Base-by-base conservation (phyloP, 805 yeast species). In the Cyberlindnera maclurae region DNA sequence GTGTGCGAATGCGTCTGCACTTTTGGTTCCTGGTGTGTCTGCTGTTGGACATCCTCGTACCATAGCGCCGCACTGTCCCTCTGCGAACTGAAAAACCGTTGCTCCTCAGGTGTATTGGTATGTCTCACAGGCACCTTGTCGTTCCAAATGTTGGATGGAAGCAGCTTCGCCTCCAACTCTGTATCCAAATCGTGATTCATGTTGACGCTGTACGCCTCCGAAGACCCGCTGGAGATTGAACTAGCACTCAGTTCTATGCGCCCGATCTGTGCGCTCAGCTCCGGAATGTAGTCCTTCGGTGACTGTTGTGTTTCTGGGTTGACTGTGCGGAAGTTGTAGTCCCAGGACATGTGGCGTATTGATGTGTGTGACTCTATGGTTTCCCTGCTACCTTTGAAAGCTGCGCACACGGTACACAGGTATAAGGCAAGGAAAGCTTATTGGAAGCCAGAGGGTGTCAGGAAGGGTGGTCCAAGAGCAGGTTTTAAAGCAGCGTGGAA, bases 101-200 rank as follows among this genome's bases (percentile, higher is more conserved):
- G 41, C 39, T 44, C 47, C 26, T 44, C 47, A 5, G 34, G 39
- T 2, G 47, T 40, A 40, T 44, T 44, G 12, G 18, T 34, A 15
- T 34, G 15, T 15, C 18, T 16, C 17, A 12, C 16, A 12, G 30
- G 33, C 10, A 16, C 28, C 16, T 29, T 29, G 36, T 60, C 57
- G 36, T 65, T 64, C 55, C 55, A 63, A 43, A 62, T 48, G 39
- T 62, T 63, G 18, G 46, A 41, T 12, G 66, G 63, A 41, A 62
- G 56, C 24, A 61, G 52, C 40, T 56, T 64, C 16, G 47, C 31
- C 40, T 49, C 51, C 37, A 40, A 34, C 51, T 57, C 46, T 43
- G 54, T 27, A 49, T 38, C 32, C 36, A 44, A 31, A 44, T 40
- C 37, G 35, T 42, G 33, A 33, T 34, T 37, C 38, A 38, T 36